Conservation (phyloP, 2,329 filamentous ascomycete species). For the Calonectria leucothoes region DNA sequence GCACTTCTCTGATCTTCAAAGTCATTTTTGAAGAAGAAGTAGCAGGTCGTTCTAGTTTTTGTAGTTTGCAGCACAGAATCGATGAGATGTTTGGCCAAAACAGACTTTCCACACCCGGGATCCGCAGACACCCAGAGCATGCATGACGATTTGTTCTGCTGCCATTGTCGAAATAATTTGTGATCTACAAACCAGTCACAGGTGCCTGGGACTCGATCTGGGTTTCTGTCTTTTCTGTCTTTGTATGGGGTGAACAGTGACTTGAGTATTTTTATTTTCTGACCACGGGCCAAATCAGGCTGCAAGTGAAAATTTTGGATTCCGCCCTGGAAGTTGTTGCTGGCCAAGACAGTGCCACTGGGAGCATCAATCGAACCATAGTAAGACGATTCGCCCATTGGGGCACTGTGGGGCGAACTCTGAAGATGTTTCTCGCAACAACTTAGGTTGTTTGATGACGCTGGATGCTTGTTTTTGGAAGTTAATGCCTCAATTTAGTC, state of each 20-base stretch:
- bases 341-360: no score
- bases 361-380: no score
- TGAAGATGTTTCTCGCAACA: no score
- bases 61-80: conserved; percentile 43
- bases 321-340: no score
- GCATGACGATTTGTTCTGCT: neutral
- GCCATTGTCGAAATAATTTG: conserved; percentile 17
- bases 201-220: conserved; percentile 11
- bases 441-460: no score
- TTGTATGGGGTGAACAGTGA: conserved; percentile 16
- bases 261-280: neutral
- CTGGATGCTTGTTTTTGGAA: no score
- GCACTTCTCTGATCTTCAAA: conserved; percentile 47
- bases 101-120: conserved; percentile 58
- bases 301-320: no score
- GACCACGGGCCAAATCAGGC: no score
- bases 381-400: no score
- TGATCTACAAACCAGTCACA: conserved; percentile 32
- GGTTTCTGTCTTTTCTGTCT: conserved; percentile 31
- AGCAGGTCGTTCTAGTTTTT: conserved; percentile 43
- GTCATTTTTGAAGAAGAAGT: conserved; percentile 60
- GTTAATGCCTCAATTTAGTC: no score
- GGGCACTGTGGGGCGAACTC: no score
- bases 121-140: conserved; percentile 51
- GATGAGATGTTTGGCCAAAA: conserved; percentile 50